Evolutionary conservation across 495 filamentous ascomycete genomes (phyloP), one percentile per base, ranked within the genome.

Genomic region (Haplographium delicatum): DNA sequence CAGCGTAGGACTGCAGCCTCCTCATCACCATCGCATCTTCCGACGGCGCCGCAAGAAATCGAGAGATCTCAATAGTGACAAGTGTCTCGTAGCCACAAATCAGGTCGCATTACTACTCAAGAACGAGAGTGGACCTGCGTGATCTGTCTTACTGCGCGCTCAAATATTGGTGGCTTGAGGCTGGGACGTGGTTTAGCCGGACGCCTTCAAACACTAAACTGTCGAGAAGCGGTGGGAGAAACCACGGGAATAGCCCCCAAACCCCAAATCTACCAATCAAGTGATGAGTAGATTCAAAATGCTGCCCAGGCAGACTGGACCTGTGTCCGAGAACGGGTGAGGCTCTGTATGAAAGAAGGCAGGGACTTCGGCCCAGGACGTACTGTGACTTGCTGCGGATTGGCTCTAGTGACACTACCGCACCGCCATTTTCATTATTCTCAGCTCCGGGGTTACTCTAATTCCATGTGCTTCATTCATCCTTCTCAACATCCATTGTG

Each of bases 91-190:
- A 13, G 13, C 4, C 18, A 16, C 33, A 13, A 35, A 35, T 35
- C 33, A 35, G 33, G 33, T 35, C 33, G 4, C 13, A n/a, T 35
- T 16, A n/a, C 4, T 35, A n/a, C 3, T 4, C 13, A 35, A 35
- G 33, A 11, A 35, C 33, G 18, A 13, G 18, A n/a, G n/a, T n/a
- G n/a, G n/a, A n/a, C n/a, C n/a, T n/a, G n/a, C n/a, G n/a, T 35
- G 4, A 35, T 4, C 33, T 11, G 3, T 16, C 13, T 16, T 35
- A 35, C 18, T 44, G 13, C 24, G 20, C 18, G 6, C 11, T 4
- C 6, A 2, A 25, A 44, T 44, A 44, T 44, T 44, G 41, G 41
- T 44, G 41, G 41, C 41, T 20, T 27, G 41, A 44, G 41, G 41
- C 41, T 44, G 41, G 22, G 39, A 44, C 15, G 19, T 27, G 9